These are phyloP conservation scores for Cercospora canescens DNA, from an alignment of 2,329 filamentous ascomycete species.

Conservation along the genomic window DNA sequence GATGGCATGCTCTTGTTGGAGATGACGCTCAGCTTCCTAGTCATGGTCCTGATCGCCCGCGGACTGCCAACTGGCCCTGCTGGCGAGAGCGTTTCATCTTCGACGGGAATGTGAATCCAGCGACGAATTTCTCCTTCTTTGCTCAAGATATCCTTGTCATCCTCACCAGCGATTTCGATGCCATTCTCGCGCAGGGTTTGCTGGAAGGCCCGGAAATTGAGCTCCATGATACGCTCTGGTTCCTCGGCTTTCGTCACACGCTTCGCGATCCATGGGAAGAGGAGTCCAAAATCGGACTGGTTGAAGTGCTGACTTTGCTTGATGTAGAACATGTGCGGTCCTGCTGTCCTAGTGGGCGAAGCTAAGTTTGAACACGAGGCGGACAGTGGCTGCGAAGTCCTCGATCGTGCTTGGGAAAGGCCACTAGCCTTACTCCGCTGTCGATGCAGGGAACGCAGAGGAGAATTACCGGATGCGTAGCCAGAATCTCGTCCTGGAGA, in stretches of 20 bases:
- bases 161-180: slow-evolving; percentile 42
- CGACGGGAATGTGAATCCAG: slow-evolving; percentile 30
- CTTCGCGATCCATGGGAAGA: slow-evolving; percentile 69
- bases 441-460: slow-evolving; percentile 22
- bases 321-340: slow-evolving; percentile 74
- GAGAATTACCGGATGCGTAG: slow-evolving; percentile 31
- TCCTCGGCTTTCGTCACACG: slow-evolving; percentile 59
- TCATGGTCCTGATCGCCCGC: slow-evolving; percentile 21
- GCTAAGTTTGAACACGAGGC: neutral
- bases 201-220: slow-evolving; percentile 82
- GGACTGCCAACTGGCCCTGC: slow-evolving; percentile 13
- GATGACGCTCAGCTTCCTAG: slow-evolving; percentile 26
- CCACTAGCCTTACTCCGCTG: slow-evolving; percentile 28
- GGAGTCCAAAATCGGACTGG: slow-evolving; percentile 79
- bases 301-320: slow-evolving; percentile 73
- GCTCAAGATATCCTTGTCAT: slow-evolving; percentile 42
- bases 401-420: slow-evolving; percentile 22
- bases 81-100: slow-evolving; percentile 21
- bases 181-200: slow-evolving; percentile 59
- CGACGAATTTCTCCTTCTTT: slow-evolving; percentile 24
- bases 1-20: slow-evolving; percentile 23
- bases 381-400: neutral
- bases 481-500: slow-evolving; percentile 36
- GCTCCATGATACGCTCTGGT: slow-evolving; percentile 74
- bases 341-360: slow-evolving; percentile 17